These are phyloP conservation scores for Cinnamomum chago DNA, from an alignment of 164 flowering plant species.

Conservation along the genomic window DNA sequence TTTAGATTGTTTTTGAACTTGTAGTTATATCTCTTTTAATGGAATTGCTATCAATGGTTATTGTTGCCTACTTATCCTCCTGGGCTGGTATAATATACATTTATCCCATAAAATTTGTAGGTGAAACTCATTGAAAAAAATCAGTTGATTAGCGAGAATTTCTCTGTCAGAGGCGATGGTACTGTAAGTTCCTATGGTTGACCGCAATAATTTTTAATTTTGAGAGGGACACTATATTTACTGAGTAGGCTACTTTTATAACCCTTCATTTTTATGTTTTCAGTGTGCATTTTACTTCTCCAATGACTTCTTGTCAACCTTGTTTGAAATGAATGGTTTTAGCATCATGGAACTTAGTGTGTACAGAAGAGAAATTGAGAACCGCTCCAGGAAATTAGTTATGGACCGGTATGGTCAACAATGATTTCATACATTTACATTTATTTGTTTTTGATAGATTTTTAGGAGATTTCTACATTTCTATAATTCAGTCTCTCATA, in stretches of 20 bases:
- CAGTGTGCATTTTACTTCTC: conserved; percentile 97
- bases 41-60: background rate
- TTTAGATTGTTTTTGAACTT: too few species aligned
- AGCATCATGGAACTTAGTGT: conserved; percentile 50
- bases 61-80: background rate
- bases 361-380: conserved; percentile 88
- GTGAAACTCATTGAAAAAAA: conserved; percentile 72
- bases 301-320: conserved; percentile 53
- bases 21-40: too few species aligned
- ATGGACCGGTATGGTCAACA: conserved; percentile 64
- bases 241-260: background rate
- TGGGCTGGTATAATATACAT: too few species aligned
- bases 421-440: background rate
- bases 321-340: conserved; percentile 70
- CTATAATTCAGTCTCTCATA: background rate
- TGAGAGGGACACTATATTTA: background rate
- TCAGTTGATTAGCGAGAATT: conserved; percentile 84
- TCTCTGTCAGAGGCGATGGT: conserved; percentile 94
- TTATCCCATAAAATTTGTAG: conserved; percentile 30
- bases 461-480: background rate
- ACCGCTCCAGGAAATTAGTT: conserved; percentile 68
- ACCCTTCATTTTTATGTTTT: conserved; percentile 5
- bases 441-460: background rate
- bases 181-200: conserved; percentile 55
- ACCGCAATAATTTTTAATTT: background rate